phyloP scores from a whole-genome alignment of 169 alveolate species.

The Fabrea salina region DNA sequence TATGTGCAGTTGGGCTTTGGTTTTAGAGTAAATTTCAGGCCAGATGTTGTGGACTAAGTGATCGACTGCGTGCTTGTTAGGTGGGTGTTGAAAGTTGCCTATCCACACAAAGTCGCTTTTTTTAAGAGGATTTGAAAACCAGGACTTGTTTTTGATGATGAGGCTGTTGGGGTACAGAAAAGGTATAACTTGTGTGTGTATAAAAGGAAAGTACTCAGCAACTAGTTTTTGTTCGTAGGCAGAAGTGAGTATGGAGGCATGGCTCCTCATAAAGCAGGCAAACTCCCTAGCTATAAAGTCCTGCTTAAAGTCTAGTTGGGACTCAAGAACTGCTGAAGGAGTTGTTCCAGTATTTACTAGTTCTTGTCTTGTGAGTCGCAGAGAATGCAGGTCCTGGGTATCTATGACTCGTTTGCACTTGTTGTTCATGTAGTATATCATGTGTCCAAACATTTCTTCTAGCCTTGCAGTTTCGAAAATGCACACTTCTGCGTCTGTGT shows the following conservation, averaged over 20 bases:
- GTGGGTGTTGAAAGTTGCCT: slow-evolving; percentile 5
- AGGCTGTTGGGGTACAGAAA: background rate
- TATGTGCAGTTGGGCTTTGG: background rate
- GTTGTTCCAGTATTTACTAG: background rate
- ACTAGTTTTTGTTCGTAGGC: background rate
- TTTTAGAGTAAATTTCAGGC: background rate
- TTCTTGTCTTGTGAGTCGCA: background rate
- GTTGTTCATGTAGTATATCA: background rate
- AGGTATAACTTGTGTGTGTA: background rate
- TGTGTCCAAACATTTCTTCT: slow-evolving; percentile 26
- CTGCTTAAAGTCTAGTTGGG: background rate
- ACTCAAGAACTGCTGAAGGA: background rate
- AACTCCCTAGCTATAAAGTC: background rate
- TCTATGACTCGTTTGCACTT: slow-evolving; percentile 17
- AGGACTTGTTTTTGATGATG: background rate
- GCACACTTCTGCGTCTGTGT: background rate
- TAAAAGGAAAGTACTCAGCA: background rate
- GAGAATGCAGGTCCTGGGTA: slow-evolving; percentile 13
- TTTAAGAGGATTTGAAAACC: background rate
- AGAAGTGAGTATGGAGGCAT: background rate
- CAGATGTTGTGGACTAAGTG: background rate
- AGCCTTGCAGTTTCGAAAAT: slow-evolving; percentile 2
- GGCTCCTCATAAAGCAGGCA: background rate
- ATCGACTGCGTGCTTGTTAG: slow-evolving; percentile 2
- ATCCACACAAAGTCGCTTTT: slow-evolving; percentile 10